Evolutionary conservation across 2,329 filamentous ascomycete species (phyloP).

Genomic region (Colletotrichum musicola): DNA sequence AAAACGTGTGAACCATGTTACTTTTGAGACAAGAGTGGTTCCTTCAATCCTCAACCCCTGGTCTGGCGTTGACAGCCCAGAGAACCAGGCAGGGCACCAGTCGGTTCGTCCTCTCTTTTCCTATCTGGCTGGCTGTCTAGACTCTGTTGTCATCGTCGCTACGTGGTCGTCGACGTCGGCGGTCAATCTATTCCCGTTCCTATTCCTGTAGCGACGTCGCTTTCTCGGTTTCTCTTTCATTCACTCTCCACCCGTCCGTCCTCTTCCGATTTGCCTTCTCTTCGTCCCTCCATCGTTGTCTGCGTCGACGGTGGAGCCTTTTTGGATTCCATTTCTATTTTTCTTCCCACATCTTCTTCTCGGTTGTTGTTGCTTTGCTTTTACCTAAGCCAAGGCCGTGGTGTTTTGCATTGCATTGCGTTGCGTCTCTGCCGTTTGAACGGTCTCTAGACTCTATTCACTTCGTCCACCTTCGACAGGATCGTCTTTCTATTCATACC

Average conservation of each 20-base stretch:
- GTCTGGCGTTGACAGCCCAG: constrained; percentile 31
- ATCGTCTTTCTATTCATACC: constrained; percentile 23
- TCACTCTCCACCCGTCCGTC: not conserved
- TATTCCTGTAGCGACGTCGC: constrained; percentile 25
- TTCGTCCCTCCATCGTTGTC: constrained; percentile 31
- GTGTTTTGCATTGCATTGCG: constrained; percentile 31
- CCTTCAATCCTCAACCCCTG: constrained; percentile 14
- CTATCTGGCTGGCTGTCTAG: too few species aligned
- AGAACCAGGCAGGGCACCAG: constrained; percentile 1
- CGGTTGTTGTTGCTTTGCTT: constrained; percentile 3
- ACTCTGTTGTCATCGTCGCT: not conserved
- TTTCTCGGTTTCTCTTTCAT: constrained; percentile 17
- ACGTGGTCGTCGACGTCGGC: not conserved
- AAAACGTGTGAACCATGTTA: constrained; percentile 34
- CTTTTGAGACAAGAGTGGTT: constrained; percentile 34
- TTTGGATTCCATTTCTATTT: constrained; percentile 15
- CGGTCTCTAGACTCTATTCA: constrained; percentile 17
- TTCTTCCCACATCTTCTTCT: not conserved
- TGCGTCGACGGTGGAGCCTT: constrained; percentile 33
- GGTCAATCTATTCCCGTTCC: constrained; percentile 26
- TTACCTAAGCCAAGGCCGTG: constrained; percentile 14
- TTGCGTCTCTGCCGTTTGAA: constrained; percentile 24
- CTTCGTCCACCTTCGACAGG: constrained; percentile 13
- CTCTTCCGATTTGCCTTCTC: not conserved
- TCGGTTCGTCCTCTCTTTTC: constrained; percentile 29